These are phyloP conservation scores for Paramyrothecium roridum DNA, from an alignment of 2,329 filamentous ascomycete genomes.

Conservation along the genomic window DNA sequence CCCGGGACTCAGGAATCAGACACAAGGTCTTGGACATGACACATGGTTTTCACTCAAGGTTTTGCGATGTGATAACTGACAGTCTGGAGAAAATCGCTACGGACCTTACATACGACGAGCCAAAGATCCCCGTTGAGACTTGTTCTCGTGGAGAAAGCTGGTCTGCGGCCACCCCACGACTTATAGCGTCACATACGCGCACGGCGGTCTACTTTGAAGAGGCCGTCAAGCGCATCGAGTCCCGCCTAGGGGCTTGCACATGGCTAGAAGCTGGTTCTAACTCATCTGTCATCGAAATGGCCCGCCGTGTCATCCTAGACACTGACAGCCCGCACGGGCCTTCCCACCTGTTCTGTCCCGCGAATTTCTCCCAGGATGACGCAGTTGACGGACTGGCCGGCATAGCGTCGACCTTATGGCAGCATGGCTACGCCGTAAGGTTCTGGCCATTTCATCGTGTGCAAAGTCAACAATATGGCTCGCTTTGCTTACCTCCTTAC, in stretches of 20 bases:
- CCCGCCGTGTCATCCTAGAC: conserved; percentile 15
- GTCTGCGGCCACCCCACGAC: conserved; percentile 1
- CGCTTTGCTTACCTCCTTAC: conserved; percentile 33
- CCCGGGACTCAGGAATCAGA: conserved; percentile 11
- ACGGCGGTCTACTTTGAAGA: conserved; percentile 41
- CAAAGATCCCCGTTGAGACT: conserved; percentile 6
- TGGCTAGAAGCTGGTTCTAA: conserved; percentile 41
- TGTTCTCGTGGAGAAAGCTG: not conserved
- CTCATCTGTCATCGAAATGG: conserved; percentile 31
- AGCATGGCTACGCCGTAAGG: conserved; percentile 23
- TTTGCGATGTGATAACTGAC: conserved; percentile 31
- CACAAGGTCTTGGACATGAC: conserved; percentile 38
- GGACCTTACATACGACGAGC: not conserved
- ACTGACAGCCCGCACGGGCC: too few relatives aligned
- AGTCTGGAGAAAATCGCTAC: conserved; percentile 20
- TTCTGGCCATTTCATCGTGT: conserved; percentile 33
- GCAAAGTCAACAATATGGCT: conserved; percentile 17
- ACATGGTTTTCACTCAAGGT: conserved; percentile 42
- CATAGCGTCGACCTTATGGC: conserved; percentile 33
- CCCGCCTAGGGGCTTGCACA: conserved; percentile 19
- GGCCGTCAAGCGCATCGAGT: conserved; percentile 34
- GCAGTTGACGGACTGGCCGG: conserved; percentile 14
- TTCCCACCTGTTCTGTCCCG: not conserved
- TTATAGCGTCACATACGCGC: conserved; percentile 33
- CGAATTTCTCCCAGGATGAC: not conserved